phyloP scores from a whole-genome alignment of 805 yeast genomes.

The Saccharomycopsis guyanensis region DNA sequence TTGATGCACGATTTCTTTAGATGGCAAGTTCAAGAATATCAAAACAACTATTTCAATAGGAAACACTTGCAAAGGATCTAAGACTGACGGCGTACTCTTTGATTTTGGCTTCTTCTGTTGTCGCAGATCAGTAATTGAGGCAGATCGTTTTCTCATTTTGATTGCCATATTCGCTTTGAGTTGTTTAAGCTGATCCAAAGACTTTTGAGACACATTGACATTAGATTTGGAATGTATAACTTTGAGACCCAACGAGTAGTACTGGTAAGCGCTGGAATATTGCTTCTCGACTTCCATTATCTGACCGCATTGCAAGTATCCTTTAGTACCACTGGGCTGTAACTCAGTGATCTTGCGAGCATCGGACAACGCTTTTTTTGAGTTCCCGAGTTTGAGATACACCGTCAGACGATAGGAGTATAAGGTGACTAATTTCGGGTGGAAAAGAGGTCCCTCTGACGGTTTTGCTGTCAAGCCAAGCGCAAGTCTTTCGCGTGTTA shows the following conservation, averaged over 20 bases:
- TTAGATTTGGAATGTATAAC: constrained; percentile 4
- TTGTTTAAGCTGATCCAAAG: constrained; percentile 2
- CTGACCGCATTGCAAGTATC: constrained; percentile 16
- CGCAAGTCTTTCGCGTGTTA: constrained; percentile 7
- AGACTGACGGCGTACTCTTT: neutral
- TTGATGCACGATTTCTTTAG: constrained; percentile 2
- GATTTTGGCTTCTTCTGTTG: neutral
- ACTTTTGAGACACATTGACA: constrained; percentile 8
- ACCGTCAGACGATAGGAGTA: constrained; percentile 19
- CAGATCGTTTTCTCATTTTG: neutral
- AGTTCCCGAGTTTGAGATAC: constrained; percentile 25
- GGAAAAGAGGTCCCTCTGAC: constrained; percentile 4
- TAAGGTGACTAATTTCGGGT: constrained; percentile 13
- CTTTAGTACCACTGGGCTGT: constrained; percentile 18
- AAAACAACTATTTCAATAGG: constrained; percentile 12
- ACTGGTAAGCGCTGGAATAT: constrained; percentile 3
- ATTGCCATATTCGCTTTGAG: neutral
- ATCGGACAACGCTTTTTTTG: constrained; percentile 19
- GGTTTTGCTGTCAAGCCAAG: constrained; percentile 13
- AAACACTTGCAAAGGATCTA: constrained; percentile 5
- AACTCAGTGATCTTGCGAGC: constrained; percentile 10
- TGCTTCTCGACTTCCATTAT: constrained; percentile 5
- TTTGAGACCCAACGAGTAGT: constrained; percentile 9
- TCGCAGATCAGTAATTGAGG: neutral
- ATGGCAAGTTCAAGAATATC: constrained; percentile 9